Base-by-base conservation (phyloP, 495 filamentous ascomycete species). In the Hypoxylon crocopeplum region DNA sequence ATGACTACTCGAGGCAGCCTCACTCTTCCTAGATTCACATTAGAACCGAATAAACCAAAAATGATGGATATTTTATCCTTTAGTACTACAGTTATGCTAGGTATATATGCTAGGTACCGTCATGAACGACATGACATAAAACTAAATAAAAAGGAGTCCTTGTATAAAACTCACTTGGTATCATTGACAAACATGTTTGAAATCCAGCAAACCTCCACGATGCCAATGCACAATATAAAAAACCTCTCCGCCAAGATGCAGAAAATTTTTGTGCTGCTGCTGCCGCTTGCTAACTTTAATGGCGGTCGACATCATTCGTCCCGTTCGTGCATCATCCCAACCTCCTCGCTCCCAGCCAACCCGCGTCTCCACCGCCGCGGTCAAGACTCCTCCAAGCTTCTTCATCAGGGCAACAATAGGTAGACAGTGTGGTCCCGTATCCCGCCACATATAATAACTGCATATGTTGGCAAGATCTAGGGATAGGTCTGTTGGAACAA, bases 151-250 rank as follows among this genome's bases (percentile, higher is more conserved):
- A 27, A 49, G 2, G 50, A 47, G 25, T 39, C 1, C 22, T 56
- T 37, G 20, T 34, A 56, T 48, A 42, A n/a, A n/a, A 33, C 27
- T 51, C 21, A 47, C 29, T 48, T 59, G 49, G 55, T 64, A 59
- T 56, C 44, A 38, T 55, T 15, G 48, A 58, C 53, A 64, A 54
- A 58, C 54, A 59, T 16, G 51, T 59, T 64, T 51, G 38, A 64
- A 47, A 50, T 47, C 61, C 49, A 58, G 17, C 54, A 64, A 56
- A 59, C 49, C 44, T 13, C 32, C 41, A 46, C 7, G n/a, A 54
- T 19, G 30, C n/a, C 38, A 19, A 38, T 51, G 39, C 42, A 56
- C 48, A 32, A 25, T 30, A 48, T 37, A 11, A 30, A 30, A 41
- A 44, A 3, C 27, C 25, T 38, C 32, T 22, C 30, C 33, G 32